Evolutionary conservation across 371 early-diverging fungal species (phyloP), one percentile per base, ranked within the genome.

Genomic region (Mucor irregularis): DNA sequence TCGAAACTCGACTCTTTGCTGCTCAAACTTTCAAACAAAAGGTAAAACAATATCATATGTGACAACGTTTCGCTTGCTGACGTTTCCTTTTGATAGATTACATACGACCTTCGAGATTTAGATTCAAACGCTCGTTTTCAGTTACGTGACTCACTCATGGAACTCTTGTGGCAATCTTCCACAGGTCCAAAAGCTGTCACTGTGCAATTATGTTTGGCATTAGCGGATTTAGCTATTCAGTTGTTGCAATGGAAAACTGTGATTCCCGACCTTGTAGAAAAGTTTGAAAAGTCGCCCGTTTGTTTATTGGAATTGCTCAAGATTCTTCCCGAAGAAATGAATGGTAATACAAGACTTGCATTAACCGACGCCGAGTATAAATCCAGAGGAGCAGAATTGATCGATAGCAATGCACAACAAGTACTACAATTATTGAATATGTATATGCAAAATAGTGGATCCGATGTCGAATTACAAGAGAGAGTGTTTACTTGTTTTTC

Each of bases 21-120:
- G 95, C 96, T 2, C 97, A 97, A 71, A 96, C 96, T 1, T 74
- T 98, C 52, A 82, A 95, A 40, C 87, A 86, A 69, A 98, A 98
- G 86, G 91, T 92, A 64, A 54, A 48, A 33, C 31, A 31, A 19
- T 33, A 5, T 0, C 9, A 39, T 50, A 21, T 10, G 10, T 31
- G 24, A 3, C n/a, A n/a, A 3, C 16, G 16, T 14, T 16, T 9
- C 16, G 13, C 13, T 37, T 16, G 38, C 33, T 30, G 8, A 30
- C 34, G 26, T 19, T 33, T 34, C 25, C 56, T 9, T 43, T 44
- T 40, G 1, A 2, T 63, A 92, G 91, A 88, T 94, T 48, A 86
- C 85, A 17, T 85, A 83, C 49, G 94, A 94, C 66, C 71, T 93
- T 33, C 70, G 74, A 58, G 89, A 94, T 57, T 81, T 96, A 28